Evolutionary conservation across 1,284 basidiomycete genomes (phyloP), one percentile per base, ranked within the genome.

Genomic region (Neonothopanus nambi): DNA sequence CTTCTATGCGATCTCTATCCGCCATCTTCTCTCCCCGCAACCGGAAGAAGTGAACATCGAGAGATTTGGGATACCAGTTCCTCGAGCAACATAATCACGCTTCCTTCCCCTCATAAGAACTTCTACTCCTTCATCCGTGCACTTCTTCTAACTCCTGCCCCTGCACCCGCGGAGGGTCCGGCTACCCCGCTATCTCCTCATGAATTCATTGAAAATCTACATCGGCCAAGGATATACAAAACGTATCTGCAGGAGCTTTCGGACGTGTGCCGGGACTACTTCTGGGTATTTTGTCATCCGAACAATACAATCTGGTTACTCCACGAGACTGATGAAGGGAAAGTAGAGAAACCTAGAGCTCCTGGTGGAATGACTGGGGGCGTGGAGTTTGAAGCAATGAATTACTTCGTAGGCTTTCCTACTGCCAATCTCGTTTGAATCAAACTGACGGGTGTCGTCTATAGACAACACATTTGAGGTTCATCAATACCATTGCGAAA

Each of bases 281-380:
- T 98, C 70, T 98, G 96, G 94, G 90, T 99, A 51, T 98, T 98
- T 73, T 98, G 96, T 67, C 97, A 99, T 67, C 88, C 90, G 2
- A 89, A 89, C 63, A 99, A 99, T 65, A 84, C 85, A 1, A 86
- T 96, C 42, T 98, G 95, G 95, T 76, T 86, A 15, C 73, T 95
- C 23, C 72, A 78, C 5, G 87, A 94, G 61, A 86, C 92, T 0
- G 90, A 98, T 63, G 87, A 93, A 65, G 81, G 75, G 1, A 82
- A 83, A 52, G 92, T 95, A 3, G 93, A 95, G 70, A 90, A 87
- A 62, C 97, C 96, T 3, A 83, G 92, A 35, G 96, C 97, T 3
- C 96, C 97, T 0, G 93, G 94, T 6, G 96, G 96, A 6, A 98
- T 98, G 85, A 98, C 97, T 0, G 97, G 96, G 7, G 96, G 97